Conservation (phyloP, 2,329 filamentous ascomycete species). For the Aschersonia sp. region DNA sequence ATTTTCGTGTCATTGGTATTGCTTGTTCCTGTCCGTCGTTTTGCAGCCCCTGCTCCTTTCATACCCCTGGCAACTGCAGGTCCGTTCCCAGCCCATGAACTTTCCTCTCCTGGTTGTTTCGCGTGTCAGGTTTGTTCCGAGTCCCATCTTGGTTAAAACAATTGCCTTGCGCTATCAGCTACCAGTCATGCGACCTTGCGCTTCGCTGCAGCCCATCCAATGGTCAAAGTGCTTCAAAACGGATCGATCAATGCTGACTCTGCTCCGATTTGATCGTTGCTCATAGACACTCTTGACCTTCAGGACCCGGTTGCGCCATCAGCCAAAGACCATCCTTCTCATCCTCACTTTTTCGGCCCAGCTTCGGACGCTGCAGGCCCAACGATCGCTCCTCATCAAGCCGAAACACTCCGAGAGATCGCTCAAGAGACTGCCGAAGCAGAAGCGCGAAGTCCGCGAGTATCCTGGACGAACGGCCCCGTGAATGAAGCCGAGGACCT, state of each 20-base stretch:
- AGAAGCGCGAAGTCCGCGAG: slow-evolving; percentile 46
- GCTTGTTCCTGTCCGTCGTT: background rate
- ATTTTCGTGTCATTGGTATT: too few relatives aligned
- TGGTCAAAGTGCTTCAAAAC: background rate
- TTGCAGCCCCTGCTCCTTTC: background rate
- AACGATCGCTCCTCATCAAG: slow-evolving; percentile 65
- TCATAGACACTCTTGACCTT: slow-evolving; percentile 80
- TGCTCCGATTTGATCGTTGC: background rate
- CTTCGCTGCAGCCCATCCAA: background rate
- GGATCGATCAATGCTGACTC: slow-evolving; percentile 4
- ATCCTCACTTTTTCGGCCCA: slow-evolving; percentile 7
- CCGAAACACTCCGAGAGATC: slow-evolving; percentile 68
- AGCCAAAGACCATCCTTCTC: slow-evolving; percentile 58
- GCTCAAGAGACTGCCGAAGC: slow-evolving; percentile 65
- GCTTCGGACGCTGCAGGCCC: slow-evolving; percentile 31
- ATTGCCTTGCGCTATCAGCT: slow-evolving; percentile 10
- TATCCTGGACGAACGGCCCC: slow-evolving; percentile 35
- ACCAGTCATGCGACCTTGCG: background rate
- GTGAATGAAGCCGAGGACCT: slow-evolving; percentile 23
- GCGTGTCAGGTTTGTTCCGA: background rate
- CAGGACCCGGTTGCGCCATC: slow-evolving; percentile 74
- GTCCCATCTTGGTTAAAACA: background rate
- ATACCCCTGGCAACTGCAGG: slow-evolving; percentile 1
- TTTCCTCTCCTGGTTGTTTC: slow-evolving; percentile 5
- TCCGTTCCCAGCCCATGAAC: slow-evolving; percentile 2